Evolutionary conservation across 2,329 filamentous ascomycete species (phyloP).

Genomic region (Berkeleyomyces basicola): DNA sequence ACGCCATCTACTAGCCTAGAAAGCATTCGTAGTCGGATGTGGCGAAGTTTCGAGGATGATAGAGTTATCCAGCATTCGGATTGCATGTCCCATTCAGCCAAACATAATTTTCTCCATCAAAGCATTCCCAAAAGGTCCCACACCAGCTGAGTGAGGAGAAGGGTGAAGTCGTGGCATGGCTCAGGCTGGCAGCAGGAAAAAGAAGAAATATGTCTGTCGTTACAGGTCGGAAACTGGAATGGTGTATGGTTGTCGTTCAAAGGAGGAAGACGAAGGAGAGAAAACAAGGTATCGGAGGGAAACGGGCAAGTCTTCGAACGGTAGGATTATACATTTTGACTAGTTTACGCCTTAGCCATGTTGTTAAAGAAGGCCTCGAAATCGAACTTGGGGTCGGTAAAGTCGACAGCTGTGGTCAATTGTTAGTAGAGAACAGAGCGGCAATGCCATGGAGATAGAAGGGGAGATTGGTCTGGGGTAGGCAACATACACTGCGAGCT

Average conservation of each 20-base stretch:
- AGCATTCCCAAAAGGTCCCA: not conserved
- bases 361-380: conserved; percentile 67
- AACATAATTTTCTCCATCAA: not conserved
- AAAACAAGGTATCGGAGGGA: conserved; percentile 1
- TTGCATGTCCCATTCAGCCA: not conserved
- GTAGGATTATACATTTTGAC: conserved; percentile 10
- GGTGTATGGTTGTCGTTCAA: not conserved
- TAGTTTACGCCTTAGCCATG: conserved; percentile 34
- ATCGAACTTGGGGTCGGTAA: conserved; percentile 79
- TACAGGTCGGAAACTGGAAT: not conserved
- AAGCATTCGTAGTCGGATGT: not conserved
- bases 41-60: not conserved
- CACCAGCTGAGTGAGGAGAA: not conserved
- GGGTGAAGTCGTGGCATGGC: not conserved
- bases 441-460: not conserved
- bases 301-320: not conserved
- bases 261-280: not conserved
- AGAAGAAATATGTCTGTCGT: not conserved
- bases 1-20: not conserved
- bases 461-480: not conserved
- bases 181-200: conserved; percentile 9
- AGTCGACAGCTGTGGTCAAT: conserved; percentile 27
- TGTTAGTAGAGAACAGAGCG: not conserved
- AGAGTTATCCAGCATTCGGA: not conserved
- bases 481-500: conserved; percentile 18